Evolutionary conservation across 2,329 filamentous ascomycete genomes (phyloP).

Genomic region (Fusarium sambucinum): DNA sequence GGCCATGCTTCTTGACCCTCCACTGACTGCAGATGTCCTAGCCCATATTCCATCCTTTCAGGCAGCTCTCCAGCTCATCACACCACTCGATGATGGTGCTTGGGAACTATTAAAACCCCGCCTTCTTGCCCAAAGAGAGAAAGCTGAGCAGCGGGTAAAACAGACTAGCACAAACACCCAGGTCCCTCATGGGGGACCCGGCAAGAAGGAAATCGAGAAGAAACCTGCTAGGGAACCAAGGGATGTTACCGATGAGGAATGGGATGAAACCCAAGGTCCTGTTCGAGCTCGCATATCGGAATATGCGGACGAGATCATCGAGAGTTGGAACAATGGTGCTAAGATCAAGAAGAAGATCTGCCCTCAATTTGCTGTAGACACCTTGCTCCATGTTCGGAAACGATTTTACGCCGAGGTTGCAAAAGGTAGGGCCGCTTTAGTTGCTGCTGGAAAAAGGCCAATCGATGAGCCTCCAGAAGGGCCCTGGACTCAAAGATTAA

Average conservation of each 20-base stretch:
- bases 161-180: slow-evolving; percentile 51
- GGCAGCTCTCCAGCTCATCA: slow-evolving; percentile 76
- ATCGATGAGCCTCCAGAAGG: slow-evolving; percentile 63
- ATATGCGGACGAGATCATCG: slow-evolving; percentile 78
- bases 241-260: slow-evolving; percentile 74
- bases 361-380: slow-evolving; percentile 77
- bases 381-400: slow-evolving; percentile 74
- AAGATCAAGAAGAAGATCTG: slow-evolving; percentile 73
- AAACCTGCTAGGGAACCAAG: slow-evolving; percentile 46
- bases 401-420: slow-evolving; percentile 73
- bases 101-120: slow-evolving; percentile 78
- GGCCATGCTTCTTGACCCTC: slow-evolving; percentile 74
- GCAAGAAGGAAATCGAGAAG: not conserved
- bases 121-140: slow-evolving; percentile 72
- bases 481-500: slow-evolving; percentile 71
- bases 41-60: slow-evolving; percentile 80
- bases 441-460: slow-evolving; percentile 60
- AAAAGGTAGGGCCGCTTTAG: slow-evolving; percentile 63
- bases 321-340: slow-evolving; percentile 73
- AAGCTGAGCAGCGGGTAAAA: slow-evolving; percentile 71
- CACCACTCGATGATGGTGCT: slow-evolving; percentile 74
- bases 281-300: slow-evolving; percentile 73
- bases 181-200: slow-evolving; percentile 52
- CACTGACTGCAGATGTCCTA: slow-evolving; percentile 71
- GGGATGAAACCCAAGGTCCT: slow-evolving; percentile 77